Evolutionary conservation across 352 stramenopile species (phyloP), one percentile per base, ranked within the genome.

Genomic region (Phytophthora hybrid): DNA sequence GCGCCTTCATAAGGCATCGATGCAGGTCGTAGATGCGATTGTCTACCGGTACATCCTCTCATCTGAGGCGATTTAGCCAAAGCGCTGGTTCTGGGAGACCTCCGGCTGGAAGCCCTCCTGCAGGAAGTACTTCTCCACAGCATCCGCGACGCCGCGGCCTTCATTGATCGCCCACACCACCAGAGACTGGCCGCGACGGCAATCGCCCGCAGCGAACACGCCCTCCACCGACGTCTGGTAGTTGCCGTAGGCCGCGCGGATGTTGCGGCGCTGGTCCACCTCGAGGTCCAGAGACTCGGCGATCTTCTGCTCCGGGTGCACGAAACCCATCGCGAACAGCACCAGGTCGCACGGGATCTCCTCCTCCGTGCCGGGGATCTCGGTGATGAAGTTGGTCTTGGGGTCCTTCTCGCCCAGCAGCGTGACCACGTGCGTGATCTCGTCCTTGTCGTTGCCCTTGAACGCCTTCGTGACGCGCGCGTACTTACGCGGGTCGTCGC

Each of bases 141-240:
- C 82, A 52, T 95, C 87, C 11, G 97, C 97, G 14, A 97, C 95
- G 31, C 97, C 94, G 58, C 97, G 93, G 19, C 97, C 97, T 83
- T 99, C 97, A 74, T 99, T 97, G 80, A 99, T 99, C 7, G 97
- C 97, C 97, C 97, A 99, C 21, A 99, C 97, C 23, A 99, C 97
- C 26, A 99, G 89, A 66, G 91, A 98, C 82, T 99, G 98, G 44
- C 98, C 97, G 44, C 98, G 91, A 55, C 98, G 92, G 83, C 97
- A 99, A 89, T 99, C 98, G 7, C 98, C 98, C 41, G 94, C 97
- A 21, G 98, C 97, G 82, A 99, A 99, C 59, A 99, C 97, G 61
- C 97, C 97, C 73, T 99, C 95, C 3, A 97, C 77, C 19, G 90
- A 98, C 34, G 97, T 99, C 70, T 94, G 86, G 81, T 96, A 99